Evolutionary conservation across 495 filamentous ascomycete genomes (phyloP), one percentile per base, ranked within the genome.

Genomic region (Bacidia gigantensis): DNA sequence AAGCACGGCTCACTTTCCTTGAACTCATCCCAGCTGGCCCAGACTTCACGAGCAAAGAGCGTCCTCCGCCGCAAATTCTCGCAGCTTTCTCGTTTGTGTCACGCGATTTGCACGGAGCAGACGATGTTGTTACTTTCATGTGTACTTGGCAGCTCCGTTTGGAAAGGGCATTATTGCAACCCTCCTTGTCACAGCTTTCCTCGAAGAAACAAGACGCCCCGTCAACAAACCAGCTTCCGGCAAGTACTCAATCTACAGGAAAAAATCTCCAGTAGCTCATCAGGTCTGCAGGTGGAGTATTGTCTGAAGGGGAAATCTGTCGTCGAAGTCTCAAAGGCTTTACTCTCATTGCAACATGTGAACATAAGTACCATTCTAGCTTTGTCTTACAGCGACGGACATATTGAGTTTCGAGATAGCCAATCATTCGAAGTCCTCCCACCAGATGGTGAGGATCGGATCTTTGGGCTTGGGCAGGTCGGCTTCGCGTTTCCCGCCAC

Each of bases 81-180:
- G 83, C 82, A 2, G 74, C 87, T 29, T 84, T 85, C 53, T 84
- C 85, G 18, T 75, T 80, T 22, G 62, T 66, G 26, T 58, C 65
- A 47, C 79, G 63, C 69, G 75, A 45, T 52, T 65, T 65, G 49
- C 69, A 61, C 55, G 70, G 67, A 68, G 72, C 62, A 42, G 67
- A 78, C 23, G 77, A 76, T 29, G 72, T 76, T 26, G 76, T 80
- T 56, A 88, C 79, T 56, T 73, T 86, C 25, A 76, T 93, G 50
- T 80, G 82, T 26, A 75, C 82, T 51, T 94, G 86, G 87, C 81
- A 89, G 55, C 62, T 92, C n/a, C 67, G 81, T 9, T 68, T 64
- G 35, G 72, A 78, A 17, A 70, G 77, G 26, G 72, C 76, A 22
- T 68, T 66, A 5, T 69, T 90, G 11, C 84, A 89, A 60, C 64